phyloP scores from a whole-genome alignment of 805 yeast genomes.

The Saturnispora galanensis region DNA sequence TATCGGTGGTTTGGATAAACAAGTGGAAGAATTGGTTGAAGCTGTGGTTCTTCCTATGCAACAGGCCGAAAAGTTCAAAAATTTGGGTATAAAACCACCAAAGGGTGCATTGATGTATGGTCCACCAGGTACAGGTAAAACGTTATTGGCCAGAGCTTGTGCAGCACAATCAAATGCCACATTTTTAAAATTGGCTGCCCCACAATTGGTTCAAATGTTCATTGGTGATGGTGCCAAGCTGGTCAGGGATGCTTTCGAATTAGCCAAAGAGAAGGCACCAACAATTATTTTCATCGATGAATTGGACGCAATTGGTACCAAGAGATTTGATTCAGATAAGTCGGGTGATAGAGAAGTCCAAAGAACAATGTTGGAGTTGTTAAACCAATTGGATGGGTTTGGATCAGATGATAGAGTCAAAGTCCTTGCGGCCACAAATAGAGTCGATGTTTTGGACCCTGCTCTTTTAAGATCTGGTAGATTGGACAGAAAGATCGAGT shows the following conservation, averaged over 20 bases:
- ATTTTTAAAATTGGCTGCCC: conserved; percentile 91
- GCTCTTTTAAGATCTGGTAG: conserved; percentile 96
- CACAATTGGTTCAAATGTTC: conserved; percentile 96
- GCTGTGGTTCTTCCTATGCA: conserved; percentile 98
- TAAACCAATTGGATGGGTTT: conserved; percentile 96
- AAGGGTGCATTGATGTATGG: conserved; percentile 98
- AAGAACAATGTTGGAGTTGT: conserved; percentile 96
- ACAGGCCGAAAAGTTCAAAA: conserved; percentile 92
- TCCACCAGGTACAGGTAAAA: conserved; percentile 99
- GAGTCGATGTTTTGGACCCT: conserved; percentile 98
- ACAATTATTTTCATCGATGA: conserved; percentile 97
- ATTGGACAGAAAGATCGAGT: conserved; percentile 94
- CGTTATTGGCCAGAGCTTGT: conserved; percentile 93
- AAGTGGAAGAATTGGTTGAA: conserved; percentile 95
- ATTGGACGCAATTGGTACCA: conserved; percentile 97
- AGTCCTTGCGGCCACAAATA: conserved; percentile 95
- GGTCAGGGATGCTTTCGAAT: conserved; percentile 93
- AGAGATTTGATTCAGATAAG: conserved; percentile 93
- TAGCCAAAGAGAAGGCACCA: conserved; percentile 97
- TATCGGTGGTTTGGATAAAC: conserved; percentile 97
- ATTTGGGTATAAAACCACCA: conserved; percentile 93
- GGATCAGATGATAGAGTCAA: conserved; percentile 96
- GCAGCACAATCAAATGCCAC: conserved; percentile 99
- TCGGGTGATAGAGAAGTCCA: conserved; percentile 98
- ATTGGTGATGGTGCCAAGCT: conserved; percentile 98